A percentile compares a stretch with the other conserved stretches of the same genome.
Conservation (phyloP, 106 monocot species). For the Allium sativum region DNA sequence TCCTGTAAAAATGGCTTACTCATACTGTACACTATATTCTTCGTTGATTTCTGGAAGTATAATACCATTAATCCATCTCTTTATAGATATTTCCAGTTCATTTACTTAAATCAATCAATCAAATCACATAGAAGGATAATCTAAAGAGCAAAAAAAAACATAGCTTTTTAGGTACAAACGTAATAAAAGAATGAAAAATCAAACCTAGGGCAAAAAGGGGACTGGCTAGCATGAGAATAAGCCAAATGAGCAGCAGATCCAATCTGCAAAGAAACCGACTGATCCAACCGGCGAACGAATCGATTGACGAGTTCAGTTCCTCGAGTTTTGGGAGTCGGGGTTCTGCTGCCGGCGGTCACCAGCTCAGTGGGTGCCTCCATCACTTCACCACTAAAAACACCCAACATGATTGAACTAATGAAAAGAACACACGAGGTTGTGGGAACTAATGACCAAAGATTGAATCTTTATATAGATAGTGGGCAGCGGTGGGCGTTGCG, state of each 20-base stretch:
- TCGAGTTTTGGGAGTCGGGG: conserved; percentile 87
- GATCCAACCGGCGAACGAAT: conserved; percentile 18
- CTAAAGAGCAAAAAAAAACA: too few relatives aligned
- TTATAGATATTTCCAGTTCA: too few relatives aligned
- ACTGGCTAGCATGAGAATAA: conserved; percentile 51
- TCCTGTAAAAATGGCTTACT: too few relatives aligned
- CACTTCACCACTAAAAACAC: conserved; percentile 77
- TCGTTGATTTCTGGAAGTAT: too few relatives aligned
- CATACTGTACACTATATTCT: too few relatives aligned
- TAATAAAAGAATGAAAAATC: background rate
- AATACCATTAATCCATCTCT: too few relatives aligned
- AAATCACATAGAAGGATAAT: too few relatives aligned
- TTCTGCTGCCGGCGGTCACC: conserved; percentile 75
- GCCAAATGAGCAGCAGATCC: conserved; percentile 45
- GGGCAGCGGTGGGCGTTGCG: too few relatives aligned
- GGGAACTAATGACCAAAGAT: too few relatives aligned
- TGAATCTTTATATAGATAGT: too few relatives aligned
- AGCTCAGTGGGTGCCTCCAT: conserved; percentile 80
- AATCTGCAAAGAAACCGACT: conserved; percentile 40
- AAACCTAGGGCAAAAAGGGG: conserved; percentile 69
- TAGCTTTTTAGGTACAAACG: background rate
- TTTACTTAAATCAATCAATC: too few relatives aligned
- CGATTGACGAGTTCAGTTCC: conserved; percentile 55
- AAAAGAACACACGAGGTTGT: too few relatives aligned
- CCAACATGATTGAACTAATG: conserved; percentile 41